Evolutionary conservation across 2,329 filamentous ascomycete genomes (phyloP).

Genomic region (Monilinia aucupariae): DNA sequence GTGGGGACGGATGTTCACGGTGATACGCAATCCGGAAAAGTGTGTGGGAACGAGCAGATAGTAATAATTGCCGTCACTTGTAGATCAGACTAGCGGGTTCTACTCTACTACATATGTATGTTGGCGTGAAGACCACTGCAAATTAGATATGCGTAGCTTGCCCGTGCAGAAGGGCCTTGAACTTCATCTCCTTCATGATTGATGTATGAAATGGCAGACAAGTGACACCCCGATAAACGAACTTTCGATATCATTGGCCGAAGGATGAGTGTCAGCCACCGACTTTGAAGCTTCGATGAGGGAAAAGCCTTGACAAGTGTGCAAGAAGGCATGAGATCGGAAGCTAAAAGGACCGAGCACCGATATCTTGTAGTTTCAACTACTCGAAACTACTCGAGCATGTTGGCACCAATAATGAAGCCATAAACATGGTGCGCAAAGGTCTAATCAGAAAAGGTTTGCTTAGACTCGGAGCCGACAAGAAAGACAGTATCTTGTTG

Average conservation of each 20-base stretch:
- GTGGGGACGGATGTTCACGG: conserved; percentile 1
- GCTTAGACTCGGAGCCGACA: background rate
- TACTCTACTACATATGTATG: conserved; percentile 5
- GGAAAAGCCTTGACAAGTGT: background rate
- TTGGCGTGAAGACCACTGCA: background rate
- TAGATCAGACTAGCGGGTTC: conserved; percentile 2
- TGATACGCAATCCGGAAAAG: conserved; percentile 4
- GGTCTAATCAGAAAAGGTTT: background rate
- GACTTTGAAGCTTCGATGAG: background rate
- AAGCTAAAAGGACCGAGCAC: conserved; percentile 7
- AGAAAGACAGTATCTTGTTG: too few relatives aligned
- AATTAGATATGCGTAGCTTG: conserved; percentile 3
- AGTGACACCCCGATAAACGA: background rate
- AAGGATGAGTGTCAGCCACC: background rate
- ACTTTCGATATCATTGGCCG: conserved; percentile 3
- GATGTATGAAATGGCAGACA: background rate
- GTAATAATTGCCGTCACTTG: background rate
- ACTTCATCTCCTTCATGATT: background rate
- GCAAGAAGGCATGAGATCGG: background rate
- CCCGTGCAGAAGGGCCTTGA: conserved; percentile 6
- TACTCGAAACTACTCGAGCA: conserved; percentile 1
- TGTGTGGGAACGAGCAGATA: background rate
- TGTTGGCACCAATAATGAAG: background rate
- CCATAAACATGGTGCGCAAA: background rate
- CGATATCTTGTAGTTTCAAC: conserved; percentile 5